Evolutionary conservation across 2,329 filamentous ascomycete species (phyloP), one percentile per base, ranked within the genome.

Genomic region (Aspergillaceae sp.): DNA sequence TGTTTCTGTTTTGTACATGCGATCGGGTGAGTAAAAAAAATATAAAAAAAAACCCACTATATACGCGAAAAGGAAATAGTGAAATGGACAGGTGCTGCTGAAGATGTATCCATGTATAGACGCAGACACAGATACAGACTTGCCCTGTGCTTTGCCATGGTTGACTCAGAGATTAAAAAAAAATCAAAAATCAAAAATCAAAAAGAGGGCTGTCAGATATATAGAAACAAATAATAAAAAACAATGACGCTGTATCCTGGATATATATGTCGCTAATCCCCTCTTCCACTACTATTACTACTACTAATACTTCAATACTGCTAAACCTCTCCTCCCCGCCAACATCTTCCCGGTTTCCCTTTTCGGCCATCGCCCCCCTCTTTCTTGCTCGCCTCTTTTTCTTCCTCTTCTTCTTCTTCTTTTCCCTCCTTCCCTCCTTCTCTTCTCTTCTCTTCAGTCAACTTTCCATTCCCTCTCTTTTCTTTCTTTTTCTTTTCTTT

Each of bases 281-380:
- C 34, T 19, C 19, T 19, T 19, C 19, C 19, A 19, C 19, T 19
- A 19, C 19, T 19, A 19, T 19, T 19, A 19, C 19, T 19, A 19
- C 19, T 19, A 19, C 19, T 19, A 19, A 19, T 19, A 19, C 19
- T 19, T 19, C 19, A 19, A 19, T 19, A 19, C 19, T 19, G 19
- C 19, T 19, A 19, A 19, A 19, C 19, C 19, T 19, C 19, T 19
- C 29, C 37, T 38, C 8, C 40, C 43, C 42, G 44, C 40, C 46
- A 40, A 43, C 41, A 44, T 45, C 47, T 42, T 51, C 19, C 44
- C 43, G 38, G 29, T 51, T 55, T 47, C 50, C 50, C 44, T 42
- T 54, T 55, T 47, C 48, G 50, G 52, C 43, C 44, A 52, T 47
- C 44, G 51, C 59, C 54, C 44, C 58, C 46, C 46, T 38, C 36